Conservation (phyloP, 192 early-diverging fungal genomes). For the Backusella tarrabulga region DNA sequence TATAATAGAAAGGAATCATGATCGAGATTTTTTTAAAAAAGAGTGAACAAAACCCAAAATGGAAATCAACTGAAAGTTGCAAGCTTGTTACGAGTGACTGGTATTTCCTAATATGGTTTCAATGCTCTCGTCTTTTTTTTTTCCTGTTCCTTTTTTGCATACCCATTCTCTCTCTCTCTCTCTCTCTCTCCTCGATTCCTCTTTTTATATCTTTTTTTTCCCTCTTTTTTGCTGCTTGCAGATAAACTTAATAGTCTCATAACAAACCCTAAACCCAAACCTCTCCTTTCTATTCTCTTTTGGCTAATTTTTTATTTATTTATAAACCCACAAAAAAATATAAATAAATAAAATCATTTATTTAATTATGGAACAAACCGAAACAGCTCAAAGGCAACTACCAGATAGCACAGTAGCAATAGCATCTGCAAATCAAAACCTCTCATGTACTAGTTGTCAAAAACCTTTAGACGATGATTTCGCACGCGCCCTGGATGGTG, state of each 20-base stretch:
- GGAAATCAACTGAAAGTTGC: not conserved
- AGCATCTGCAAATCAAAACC: not conserved
- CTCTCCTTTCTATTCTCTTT: not conserved
- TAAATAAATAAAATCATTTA: not conserved
- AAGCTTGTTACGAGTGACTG: not conserved
- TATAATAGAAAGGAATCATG: not conserved
- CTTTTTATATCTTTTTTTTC: not conserved
- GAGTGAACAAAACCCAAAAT: not conserved
- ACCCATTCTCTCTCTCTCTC: too few relatives aligned
- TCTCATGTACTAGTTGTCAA: constrained; percentile 17
- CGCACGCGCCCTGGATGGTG: constrained; percentile 78
- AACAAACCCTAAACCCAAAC: not conserved
- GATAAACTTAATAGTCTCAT: not conserved
- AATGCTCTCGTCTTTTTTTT: not conserved
- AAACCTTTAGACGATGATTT: constrained; percentile 82
- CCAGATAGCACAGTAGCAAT: constrained; percentile 1
- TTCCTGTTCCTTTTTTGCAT: not conserved
- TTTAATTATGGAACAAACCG: not conserved
- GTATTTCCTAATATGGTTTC: not conserved
- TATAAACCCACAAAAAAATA: not conserved
- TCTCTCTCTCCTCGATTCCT: too few relatives aligned
- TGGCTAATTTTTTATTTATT: not conserved
- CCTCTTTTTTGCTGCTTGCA: not conserved
- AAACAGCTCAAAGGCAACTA: not conserved
- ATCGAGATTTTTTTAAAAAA: not conserved